Evolutionary conservation across 2,329 filamentous ascomycete species (phyloP).

Genomic region (Penicillium sp.): DNA sequence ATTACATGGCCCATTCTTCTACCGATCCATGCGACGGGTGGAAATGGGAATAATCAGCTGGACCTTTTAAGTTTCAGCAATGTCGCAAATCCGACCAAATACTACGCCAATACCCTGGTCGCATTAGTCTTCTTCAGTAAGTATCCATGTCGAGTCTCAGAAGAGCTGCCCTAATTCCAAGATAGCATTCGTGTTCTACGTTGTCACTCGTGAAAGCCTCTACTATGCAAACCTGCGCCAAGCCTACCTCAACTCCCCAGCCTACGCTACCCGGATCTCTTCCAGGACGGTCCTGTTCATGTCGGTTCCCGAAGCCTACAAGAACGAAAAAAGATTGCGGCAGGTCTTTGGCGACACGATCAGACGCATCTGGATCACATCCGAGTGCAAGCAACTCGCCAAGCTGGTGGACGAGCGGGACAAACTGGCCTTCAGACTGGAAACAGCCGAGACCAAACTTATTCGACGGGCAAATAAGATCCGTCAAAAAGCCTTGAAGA

Average conservation of each 20-base stretch:
- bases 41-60: conserved; percentile 65
- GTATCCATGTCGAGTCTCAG: conserved; percentile 12
- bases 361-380: conserved; percentile 80
- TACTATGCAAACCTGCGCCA: conserved; percentile 90
- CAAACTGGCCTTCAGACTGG: conserved; percentile 73
- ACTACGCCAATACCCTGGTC: conserved; percentile 77
- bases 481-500: conserved; percentile 61
- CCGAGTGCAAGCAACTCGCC: conserved; percentile 73
- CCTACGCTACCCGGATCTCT: conserved; percentile 81
- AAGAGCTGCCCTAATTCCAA: conserved; percentile 8
- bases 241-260: conserved; percentile 82
- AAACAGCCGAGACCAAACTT: conserved; percentile 82
- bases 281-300: conserved; percentile 87
- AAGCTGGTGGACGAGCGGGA: conserved; percentile 79
- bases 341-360: conserved; percentile 80
- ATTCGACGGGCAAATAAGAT: conserved; percentile 75
- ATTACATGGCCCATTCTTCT: conserved; percentile 87
- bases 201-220: conserved; percentile 82
- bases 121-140: conserved; percentile 75
- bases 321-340: conserved; percentile 71
- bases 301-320: conserved; percentile 75
- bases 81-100: conserved; percentile 61
- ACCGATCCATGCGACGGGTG: conserved; percentile 85
- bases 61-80: conserved; percentile 82
- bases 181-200: conserved; percentile 75